Conservation (phyloP, 129 eudicot species). For the Artemisia annua region DNA sequence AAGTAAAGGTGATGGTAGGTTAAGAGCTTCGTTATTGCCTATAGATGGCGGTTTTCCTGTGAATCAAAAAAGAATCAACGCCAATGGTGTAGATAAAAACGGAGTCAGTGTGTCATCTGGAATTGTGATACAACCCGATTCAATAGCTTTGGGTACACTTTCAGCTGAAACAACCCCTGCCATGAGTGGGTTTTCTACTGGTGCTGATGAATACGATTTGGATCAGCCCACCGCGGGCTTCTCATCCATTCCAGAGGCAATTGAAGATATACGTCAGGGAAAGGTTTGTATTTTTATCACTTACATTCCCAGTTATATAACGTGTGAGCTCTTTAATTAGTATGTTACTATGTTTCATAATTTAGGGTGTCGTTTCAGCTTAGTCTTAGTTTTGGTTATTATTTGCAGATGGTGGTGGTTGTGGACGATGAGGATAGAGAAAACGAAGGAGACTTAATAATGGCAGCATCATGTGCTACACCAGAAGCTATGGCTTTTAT, state of each 20-base stretch:
- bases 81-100: slow-evolving; percentile 31
- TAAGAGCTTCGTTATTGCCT: slow-evolving; percentile 55
- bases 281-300: slow-evolving; percentile 45
- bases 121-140: slow-evolving; percentile 49
- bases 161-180: slow-evolving; percentile 56
- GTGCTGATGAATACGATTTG: slow-evolving; percentile 52
- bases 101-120: slow-evolving; percentile 42
- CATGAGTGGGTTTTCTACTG: slow-evolving; percentile 35
- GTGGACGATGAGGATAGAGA: slow-evolving; percentile 92
- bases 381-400: not conserved
- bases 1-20: slow-evolving; percentile 29
- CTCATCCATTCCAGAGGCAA: slow-evolving; percentile 76
- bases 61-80: slow-evolving; percentile 33
- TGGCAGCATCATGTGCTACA: slow-evolving; percentile 71
- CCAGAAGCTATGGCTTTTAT: slow-evolving; percentile 84
- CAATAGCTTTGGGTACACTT: slow-evolving; percentile 48
- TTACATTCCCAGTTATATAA: too few relatives aligned
- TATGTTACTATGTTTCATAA: not conserved
- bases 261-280: slow-evolving; percentile 77
- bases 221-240: slow-evolving; percentile 67
- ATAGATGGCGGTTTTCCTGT: slow-evolving; percentile 56
- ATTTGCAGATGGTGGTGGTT: slow-evolving; percentile 67
- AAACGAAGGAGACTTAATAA: slow-evolving; percentile 81
- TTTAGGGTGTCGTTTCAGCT: not conserved
- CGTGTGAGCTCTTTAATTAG: not conserved